Conservation (phyloP, 2,329 filamentous ascomycete species). For the Mollisiaceae sp. region DNA sequence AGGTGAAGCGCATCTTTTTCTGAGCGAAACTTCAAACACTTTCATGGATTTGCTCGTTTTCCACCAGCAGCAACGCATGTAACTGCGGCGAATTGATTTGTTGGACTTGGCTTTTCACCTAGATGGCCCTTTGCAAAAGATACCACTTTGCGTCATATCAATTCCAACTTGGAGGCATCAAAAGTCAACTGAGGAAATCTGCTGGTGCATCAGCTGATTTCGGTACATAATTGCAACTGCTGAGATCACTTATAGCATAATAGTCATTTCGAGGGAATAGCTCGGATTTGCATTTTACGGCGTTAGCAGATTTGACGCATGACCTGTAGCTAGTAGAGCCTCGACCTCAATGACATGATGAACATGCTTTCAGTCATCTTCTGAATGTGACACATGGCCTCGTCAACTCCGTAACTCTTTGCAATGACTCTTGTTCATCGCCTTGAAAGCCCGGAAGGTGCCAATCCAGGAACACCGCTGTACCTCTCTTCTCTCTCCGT, state of each 20-base stretch:
- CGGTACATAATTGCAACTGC: constrained; percentile 22
- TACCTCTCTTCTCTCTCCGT: constrained; percentile 95
- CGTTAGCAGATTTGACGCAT: constrained; percentile 31
- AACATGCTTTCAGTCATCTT: constrained; percentile 9
- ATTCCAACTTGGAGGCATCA: constrained; percentile 25
- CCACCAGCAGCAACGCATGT: neutral
- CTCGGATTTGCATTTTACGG: constrained; percentile 35
- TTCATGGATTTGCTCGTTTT: neutral
- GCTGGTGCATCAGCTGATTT: constrained; percentile 18
- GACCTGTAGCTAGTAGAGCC: constrained; percentile 21
- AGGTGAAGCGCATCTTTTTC: neutral
- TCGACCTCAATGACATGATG: constrained; percentile 21
- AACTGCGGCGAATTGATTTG: neutral
- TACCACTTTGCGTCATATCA: constrained; percentile 34
- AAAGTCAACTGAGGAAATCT: constrained; percentile 20
- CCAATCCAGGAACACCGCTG: constrained; percentile 66
- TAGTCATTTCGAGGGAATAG: constrained; percentile 15
- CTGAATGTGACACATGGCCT: constrained; percentile 1
- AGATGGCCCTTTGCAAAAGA: constrained; percentile 23
- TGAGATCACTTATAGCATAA: constrained; percentile 25
- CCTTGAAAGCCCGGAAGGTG: constrained; percentile 39
- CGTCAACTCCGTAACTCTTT: constrained; percentile 24
- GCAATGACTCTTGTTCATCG: constrained; percentile 28
- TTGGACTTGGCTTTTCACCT: constrained; percentile 1
- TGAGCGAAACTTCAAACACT: neutral